Evolutionary conservation across 2,329 filamentous ascomycete species (phyloP).

Genomic region (Claviceps fusiformis): DNA sequence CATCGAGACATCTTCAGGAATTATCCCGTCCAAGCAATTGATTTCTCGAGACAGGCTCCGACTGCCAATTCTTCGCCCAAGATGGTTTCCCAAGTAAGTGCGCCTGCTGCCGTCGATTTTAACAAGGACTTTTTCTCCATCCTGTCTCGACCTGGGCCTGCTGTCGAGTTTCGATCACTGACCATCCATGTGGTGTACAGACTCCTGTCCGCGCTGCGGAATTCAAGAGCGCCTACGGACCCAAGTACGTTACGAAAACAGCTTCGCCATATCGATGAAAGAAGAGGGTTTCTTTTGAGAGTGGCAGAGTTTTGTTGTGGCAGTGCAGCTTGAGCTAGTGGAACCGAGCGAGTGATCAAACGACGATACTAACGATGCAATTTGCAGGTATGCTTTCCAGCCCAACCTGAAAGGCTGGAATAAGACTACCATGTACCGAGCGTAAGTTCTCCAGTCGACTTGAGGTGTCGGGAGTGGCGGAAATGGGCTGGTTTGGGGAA

Average conservation of each 20-base stretch:
- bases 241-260: slow-evolving; percentile 37
- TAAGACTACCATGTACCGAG: slow-evolving; percentile 28
- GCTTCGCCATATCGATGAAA: background rate
- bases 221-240: slow-evolving; percentile 52
- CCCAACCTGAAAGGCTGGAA: slow-evolving; percentile 37
- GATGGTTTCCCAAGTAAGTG: slow-evolving; percentile 28
- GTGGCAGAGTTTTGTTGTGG: background rate
- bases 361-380: slow-evolving; percentile 14
- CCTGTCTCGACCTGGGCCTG: background rate
- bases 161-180: slow-evolving; percentile 12
- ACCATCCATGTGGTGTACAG: slow-evolving; percentile 21
- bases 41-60: slow-evolving; percentile 17
- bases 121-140: no score
- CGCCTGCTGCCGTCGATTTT: background rate
- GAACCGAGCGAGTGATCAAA: background rate
- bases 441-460: slow-evolving; percentile 32
- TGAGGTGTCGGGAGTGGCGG: background rate
- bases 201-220: slow-evolving; percentile 30
- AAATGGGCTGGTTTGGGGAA: background rate
- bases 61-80: slow-evolving; percentile 19
- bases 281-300: background rate
- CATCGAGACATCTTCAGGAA: slow-evolving; percentile 10
- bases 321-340: background rate
- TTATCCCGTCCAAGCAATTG: slow-evolving; percentile 21
- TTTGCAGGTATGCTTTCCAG: slow-evolving; percentile 43